Evolutionary conservation across 2,329 filamentous ascomycete genomes (phyloP), one percentile per base, ranked within the genome.

Genomic region (Penicillium oxalicum): DNA sequence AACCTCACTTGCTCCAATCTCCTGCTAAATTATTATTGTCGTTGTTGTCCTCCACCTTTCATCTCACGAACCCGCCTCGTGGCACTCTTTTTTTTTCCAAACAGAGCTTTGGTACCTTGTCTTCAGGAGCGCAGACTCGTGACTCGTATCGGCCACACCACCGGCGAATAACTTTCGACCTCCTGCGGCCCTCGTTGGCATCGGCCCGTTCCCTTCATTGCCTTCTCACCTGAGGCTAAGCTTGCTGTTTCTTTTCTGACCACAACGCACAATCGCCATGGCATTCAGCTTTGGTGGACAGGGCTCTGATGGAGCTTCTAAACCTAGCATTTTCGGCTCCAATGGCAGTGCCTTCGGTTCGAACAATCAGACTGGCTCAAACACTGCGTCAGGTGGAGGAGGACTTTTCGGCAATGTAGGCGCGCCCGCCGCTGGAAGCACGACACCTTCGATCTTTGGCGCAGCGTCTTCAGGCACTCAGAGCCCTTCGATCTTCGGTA

Each of bases 391-490:
- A 27, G 24, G 40, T 40, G 61, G 61, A 35, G 64, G 65, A 49
- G 58, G 63, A 42, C 61, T 74, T 33, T 74, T 75, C 60, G 72
- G 73, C 47, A 71, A 67, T 58, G 59, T 65, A 58, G 64, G 67
- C 59, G 59, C 64, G 57, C 56, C 67, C 40, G 55, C 67, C 13
- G 59, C 54, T 45, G 61, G 62, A 48, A 61, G 56, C 45, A 60
- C 68, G 34, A 52, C 66, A 26, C 58, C 68, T 35, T 66, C 66
- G 28, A 37, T 65, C 8, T 70, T 71, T 57, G 69, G 68, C 42
- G 56, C 61, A 36, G 61, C 51, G 27, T 33, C 61, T 50, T 50
- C 55, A 3, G 47, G 57, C 35, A 53, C 52, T 25, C 57, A 61
- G 44, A 55, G 46, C 26, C 41, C 53, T 32, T 55, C 61, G 9